Evolutionary conservation across 1,284 basidiomycete species (phyloP), one percentile per base, ranked within the genome.

Genomic region (Trametes sp.): DNA sequence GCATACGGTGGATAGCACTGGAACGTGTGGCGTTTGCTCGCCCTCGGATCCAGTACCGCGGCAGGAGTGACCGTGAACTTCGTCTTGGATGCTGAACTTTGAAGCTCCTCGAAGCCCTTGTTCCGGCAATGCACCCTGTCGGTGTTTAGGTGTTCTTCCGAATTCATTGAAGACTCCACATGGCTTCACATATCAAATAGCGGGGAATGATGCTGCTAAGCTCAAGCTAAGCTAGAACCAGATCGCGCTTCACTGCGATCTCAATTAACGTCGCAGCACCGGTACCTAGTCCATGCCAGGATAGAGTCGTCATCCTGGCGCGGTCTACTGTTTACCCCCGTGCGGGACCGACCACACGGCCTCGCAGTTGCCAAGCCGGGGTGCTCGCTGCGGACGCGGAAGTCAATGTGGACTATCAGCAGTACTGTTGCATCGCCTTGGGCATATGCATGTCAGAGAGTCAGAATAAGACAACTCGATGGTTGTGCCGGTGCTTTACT

Each of bases 401-500:
- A 33, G 31, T 33, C 31, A 33, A 11, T 11, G 11, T 11, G 11
- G 31, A 33, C 31, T 16, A 26, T 13, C 2, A 26, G 33, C 19
- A n/a, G n/a, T n/a, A n/a, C n/a, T n/a, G n/a, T n/a, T n/a, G n/a
- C n/a, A n/a, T n/a, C n/a, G n/a, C n/a, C n/a, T n/a, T n/a, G n/a
- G n/a, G n/a, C n/a, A n/a, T n/a, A n/a, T n/a, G n/a, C n/a, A n/a
- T n/a, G n/a, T n/a, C n/a, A n/a, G n/a, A n/a, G n/a, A n/a, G n/a
- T n/a, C n/a, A n/a, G n/a, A 52, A 26, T 10, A 11, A 38, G 24
- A 28, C 35, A 53, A 52, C 35, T 16, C 24, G n/a, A 33, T 16
- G 26, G n/a, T 33, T 50, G 51, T 38, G n/a, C n/a, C n/a, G n/a
- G n/a, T n/a, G 51, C 35, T 38, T 6, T 53, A 53, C 23, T 36